Base-by-base conservation (phyloP, 257 asterid genomes). In the Gynochthodes officinalis region DNA sequence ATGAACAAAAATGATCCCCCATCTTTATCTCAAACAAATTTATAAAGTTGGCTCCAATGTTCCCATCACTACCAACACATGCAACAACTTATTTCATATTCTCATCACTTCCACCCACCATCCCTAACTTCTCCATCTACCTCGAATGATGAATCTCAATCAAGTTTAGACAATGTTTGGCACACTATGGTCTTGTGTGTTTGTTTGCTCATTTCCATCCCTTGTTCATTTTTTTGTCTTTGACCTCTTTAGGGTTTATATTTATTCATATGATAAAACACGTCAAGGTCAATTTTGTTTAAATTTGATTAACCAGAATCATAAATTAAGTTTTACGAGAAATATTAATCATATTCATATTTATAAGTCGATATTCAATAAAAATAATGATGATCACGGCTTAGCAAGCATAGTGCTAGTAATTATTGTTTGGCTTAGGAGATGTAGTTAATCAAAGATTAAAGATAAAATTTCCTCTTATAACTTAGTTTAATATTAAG, bases 61-160 rank as follows among this genome's bases (percentile, higher is more conserved):
- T 74, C 71, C 72, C 72, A 64, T 73, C 64, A 28, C 30, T 42
- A 16, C 27, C 35, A 52, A 43, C 72, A 42, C 35, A 55, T 64
- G 65, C 42, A 25, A 28, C 54, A n/a, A 21, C 50, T 4, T 33
- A 14, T 43, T 64, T 64, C 6, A 27, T 27, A 23, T 44, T 28
- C 52, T 63, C 15, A 14, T 39, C 37, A 12, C 12, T 43, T 9
- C 16, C 52, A 11, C 21, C n/a, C n/a, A n/a, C n/a, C 40, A 0
- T 25, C 50, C 54, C 61, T 9, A 5, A 52, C n/a, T 12, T 55
- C 37, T 28, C 64, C 64, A 58, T 10, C 32, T 12, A 12, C 39
- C 35, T 33, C 7, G n/a, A 15, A 19, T 14, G 13, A 28, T 60
- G n/a, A 16, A 32, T n/a, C 25, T 12, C 55, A 25, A 27, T 15